These are phyloP conservation scores for Penicillium pulvis DNA, from an alignment of 495 filamentous ascomycete genomes.

Conservation along the genomic window DNA sequence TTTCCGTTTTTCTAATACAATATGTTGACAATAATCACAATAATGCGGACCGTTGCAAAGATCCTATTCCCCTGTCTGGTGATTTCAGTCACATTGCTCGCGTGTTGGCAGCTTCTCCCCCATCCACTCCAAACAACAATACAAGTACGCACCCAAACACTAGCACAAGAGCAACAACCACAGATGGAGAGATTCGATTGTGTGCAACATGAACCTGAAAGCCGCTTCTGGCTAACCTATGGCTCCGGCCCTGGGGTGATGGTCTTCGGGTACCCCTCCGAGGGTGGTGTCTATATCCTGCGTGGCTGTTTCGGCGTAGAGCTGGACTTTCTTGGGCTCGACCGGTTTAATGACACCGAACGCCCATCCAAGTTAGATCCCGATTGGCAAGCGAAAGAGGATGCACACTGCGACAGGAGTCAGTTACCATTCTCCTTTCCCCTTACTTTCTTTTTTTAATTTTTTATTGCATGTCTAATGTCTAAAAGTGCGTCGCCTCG, in stretches of 20 bases:
- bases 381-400: slow-evolving; percentile 17
- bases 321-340: slow-evolving; percentile 16
- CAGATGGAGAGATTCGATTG: not conserved
- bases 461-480: slow-evolving; percentile 2
- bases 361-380: slow-evolving; percentile 9
- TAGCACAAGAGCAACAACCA: not conserved
- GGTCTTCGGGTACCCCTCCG: slow-evolving; percentile 16
- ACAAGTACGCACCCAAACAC: not conserved
- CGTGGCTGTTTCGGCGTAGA: slow-evolving; percentile 12
- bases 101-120: not conserved
- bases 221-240: slow-evolving; percentile 1
- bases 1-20: not conserved
- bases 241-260: not conserved
- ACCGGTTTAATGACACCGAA: slow-evolving; percentile 15
- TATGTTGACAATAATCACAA: not conserved
- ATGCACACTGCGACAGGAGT: slow-evolving; percentile 19
- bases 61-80: not conserved
- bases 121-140: not conserved
- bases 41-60: not conserved
- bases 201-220: not conserved
- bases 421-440: slow-evolving; percentile 3
- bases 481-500: slow-evolving; percentile 1
- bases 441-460: not conserved
- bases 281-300: slow-evolving; percentile 17
- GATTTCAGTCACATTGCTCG: not conserved